Conservation (phyloP, 345 rosid species). For the Salix purpurea region DNA sequence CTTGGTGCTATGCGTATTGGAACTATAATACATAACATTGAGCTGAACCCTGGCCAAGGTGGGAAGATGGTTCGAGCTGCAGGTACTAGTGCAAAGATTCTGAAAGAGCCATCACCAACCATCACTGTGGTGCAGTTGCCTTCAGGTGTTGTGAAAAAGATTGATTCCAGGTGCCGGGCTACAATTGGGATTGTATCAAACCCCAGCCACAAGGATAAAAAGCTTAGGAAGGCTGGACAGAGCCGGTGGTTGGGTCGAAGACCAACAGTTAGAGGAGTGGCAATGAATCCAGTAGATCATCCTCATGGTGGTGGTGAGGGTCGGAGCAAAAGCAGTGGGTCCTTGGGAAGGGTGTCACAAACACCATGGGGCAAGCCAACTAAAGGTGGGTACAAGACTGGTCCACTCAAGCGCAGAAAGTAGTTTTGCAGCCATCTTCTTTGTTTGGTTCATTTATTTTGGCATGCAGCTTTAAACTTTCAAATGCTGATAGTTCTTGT, state of each 20-base stretch:
- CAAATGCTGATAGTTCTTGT: neutral
- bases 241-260: constrained; percentile 80
- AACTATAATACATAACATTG: constrained; percentile 84
- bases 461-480: neutral
- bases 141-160: constrained; percentile 59
- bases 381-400: constrained; percentile 43
- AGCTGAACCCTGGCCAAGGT: constrained; percentile 79
- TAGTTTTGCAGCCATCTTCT: neutral
- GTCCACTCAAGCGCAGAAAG: neutral
- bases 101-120: constrained; percentile 63
- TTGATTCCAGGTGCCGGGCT: constrained; percentile 68
- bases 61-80: constrained; percentile 82
- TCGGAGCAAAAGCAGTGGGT: constrained; percentile 78
- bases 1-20: constrained; percentile 81
- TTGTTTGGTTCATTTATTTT: neutral
- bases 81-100: constrained; percentile 78
- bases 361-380: constrained; percentile 93
- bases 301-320: constrained; percentile 99
- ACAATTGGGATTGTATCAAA: constrained; percentile 68
- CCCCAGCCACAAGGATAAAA: constrained; percentile 52
- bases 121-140: constrained; percentile 62
- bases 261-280: constrained; percentile 77
- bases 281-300: constrained; percentile 87
- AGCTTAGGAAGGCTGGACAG: constrained; percentile 86
- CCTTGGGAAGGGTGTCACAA: constrained; percentile 53